Evolutionary conservation across 1,284 basidiomycete genomes (phyloP).

Genomic region (Ceratobasidium papillatum): DNA sequence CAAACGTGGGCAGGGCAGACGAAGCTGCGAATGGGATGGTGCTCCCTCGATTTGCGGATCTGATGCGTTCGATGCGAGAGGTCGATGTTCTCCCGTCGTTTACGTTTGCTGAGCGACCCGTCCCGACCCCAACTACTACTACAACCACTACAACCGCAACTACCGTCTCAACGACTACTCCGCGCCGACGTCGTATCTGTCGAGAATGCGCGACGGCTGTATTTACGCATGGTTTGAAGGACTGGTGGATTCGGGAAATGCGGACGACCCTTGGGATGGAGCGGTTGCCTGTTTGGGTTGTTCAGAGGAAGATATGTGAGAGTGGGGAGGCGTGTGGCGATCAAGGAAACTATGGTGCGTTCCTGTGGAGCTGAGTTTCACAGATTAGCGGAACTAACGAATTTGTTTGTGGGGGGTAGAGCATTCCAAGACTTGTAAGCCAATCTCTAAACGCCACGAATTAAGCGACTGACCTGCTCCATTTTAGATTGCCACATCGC

Average conservation of each 20-base stretch:
- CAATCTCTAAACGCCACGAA: no score
- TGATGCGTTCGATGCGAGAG: slow-evolving; percentile 36
- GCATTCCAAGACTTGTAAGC: slow-evolving; percentile 32
- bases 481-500: slow-evolving; percentile 21
- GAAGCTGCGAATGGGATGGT: neutral
- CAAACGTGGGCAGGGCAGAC: neutral
- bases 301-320: slow-evolving; percentile 5
- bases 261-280: slow-evolving; percentile 18
- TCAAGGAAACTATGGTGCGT: slow-evolving; percentile 23
- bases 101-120: neutral
- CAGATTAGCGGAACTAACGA: neutral
- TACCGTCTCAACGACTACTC: neutral
- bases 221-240: slow-evolving; percentile 19
- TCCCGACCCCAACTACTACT: neutral
- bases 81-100: slow-evolving; percentile 11
- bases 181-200: slow-evolving; percentile 24
- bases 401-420: neutral
- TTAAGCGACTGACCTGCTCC: neutral
- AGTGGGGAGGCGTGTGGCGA: slow-evolving; percentile 17
- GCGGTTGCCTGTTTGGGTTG: slow-evolving; percentile 29
- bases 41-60: slow-evolving; percentile 27
- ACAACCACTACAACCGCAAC: neutral
- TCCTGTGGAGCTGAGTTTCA: neutral
- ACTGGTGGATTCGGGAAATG: slow-evolving; percentile 35
- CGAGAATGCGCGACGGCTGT: slow-evolving; percentile 31